Conservation (phyloP, 1,139 yeast genomes). For the Wickerhamomyces sp. region DNA sequence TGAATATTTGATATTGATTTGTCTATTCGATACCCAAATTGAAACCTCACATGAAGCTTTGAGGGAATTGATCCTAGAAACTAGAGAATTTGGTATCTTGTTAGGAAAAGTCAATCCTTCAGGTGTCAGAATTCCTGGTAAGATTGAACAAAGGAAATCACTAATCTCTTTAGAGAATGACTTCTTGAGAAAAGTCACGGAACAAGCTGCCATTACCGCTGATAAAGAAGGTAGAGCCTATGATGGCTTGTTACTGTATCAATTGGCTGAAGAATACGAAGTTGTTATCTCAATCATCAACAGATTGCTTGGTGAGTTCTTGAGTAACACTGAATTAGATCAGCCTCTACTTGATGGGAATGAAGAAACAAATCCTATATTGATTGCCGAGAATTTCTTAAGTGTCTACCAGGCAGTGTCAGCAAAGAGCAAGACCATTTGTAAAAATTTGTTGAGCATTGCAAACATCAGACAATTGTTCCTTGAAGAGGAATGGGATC, state of each 20-base stretch:
- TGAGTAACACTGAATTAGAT: slow-evolving; percentile 70
- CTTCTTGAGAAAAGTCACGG: slow-evolving; percentile 66
- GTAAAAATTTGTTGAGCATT: slow-evolving; percentile 58
- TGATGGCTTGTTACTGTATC: slow-evolving; percentile 83
- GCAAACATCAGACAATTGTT: slow-evolving; percentile 64
- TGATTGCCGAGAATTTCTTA: slow-evolving; percentile 55
- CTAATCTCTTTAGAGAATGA: slow-evolving; percentile 55
- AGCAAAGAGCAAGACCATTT: slow-evolving; percentile 52
- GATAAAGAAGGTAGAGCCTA: slow-evolving; percentile 88
- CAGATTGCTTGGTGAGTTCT: slow-evolving; percentile 70
- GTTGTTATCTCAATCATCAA: slow-evolving; percentile 78
- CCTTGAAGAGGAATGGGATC: slow-evolving; percentile 55
- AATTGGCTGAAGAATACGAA: slow-evolving; percentile 83
- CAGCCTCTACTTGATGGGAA: slow-evolving; percentile 45
- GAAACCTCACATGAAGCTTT: slow-evolving; percentile 73
- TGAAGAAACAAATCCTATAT: slow-evolving; percentile 37
- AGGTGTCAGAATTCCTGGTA: slow-evolving; percentile 79
- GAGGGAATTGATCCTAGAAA: slow-evolving; percentile 77
- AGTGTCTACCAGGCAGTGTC: slow-evolving; percentile 45
- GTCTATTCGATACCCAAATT: slow-evolving; percentile 48
- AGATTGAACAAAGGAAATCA: slow-evolving; percentile 74
- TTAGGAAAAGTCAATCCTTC: slow-evolving; percentile 73
- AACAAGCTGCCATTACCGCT: slow-evolving; percentile 80
- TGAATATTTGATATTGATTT: slow-evolving; percentile 75
- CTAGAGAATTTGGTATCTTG: slow-evolving; percentile 76